Conservation (phyloP, 768 basidiomycete species). For the Obba rivulosa region DNA sequence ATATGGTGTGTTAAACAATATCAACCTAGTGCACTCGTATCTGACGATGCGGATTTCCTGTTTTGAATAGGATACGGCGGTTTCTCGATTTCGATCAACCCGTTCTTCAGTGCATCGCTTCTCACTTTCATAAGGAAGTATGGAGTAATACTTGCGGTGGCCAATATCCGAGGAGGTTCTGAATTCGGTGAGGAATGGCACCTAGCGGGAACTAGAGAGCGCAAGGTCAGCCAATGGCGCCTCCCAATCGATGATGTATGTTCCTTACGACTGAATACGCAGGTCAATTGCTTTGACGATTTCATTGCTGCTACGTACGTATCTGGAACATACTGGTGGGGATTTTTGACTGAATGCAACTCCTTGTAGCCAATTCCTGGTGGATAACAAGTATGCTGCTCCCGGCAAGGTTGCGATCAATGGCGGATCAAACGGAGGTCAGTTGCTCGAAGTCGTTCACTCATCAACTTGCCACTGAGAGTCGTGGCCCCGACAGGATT, state of each 20-base stretch:
- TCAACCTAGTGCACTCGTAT: neutral
- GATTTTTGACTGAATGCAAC: neutral
- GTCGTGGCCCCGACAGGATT: slow-evolving; percentile 42
- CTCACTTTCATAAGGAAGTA: slow-evolving; percentile 73
- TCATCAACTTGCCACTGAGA: neutral
- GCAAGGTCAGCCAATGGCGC: slow-evolving; percentile 55
- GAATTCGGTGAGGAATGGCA: slow-evolving; percentile 91
- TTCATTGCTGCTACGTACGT: slow-evolving; percentile 77
- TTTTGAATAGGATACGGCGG: slow-evolving; percentile 66
- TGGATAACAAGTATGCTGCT: slow-evolving; percentile 66
- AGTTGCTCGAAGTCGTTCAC: slow-evolving; percentile 11
- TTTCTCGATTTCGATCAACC: slow-evolving; percentile 65
- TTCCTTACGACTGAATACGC: too few relatives aligned
- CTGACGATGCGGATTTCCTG: neutral
- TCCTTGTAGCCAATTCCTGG: slow-evolving; percentile 54
- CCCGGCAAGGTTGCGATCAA: slow-evolving; percentile 70
- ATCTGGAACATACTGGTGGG: neutral
- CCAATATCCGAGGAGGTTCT: slow-evolving; percentile 49
- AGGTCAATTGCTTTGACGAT: slow-evolving; percentile 77
- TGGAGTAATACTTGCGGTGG: slow-evolving; percentile 56
- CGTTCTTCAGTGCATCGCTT: slow-evolving; percentile 65
- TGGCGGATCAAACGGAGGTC: slow-evolving; percentile 80
- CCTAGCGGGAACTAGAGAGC: slow-evolving; percentile 59
- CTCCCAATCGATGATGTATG: too few relatives aligned
- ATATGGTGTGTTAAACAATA: slow-evolving; percentile 45